A percentile compares a stretch with the other conserved stretches of the same genome.
Evolutionary conservation across 192 early-diverging fungal species (phyloP).

Genomic region (Podila epigama): DNA sequence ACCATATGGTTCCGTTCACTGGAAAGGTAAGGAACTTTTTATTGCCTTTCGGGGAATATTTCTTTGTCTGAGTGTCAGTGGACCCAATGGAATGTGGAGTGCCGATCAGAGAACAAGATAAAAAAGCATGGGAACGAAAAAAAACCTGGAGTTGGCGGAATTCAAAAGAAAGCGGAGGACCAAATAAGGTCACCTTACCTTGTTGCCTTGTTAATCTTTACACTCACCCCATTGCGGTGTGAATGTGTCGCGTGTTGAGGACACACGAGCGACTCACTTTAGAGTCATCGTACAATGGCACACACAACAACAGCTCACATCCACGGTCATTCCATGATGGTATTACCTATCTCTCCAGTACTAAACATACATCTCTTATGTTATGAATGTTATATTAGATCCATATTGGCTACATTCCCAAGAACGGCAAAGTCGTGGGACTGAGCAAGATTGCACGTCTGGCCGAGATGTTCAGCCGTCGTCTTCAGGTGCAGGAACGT

Average conservation of each 20-base stretch:
- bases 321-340: not conserved
- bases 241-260: too few relatives aligned
- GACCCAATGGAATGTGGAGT: too few relatives aligned
- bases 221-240: too few relatives aligned
- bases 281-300: too few relatives aligned
- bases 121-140: too few relatives aligned
- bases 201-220: not conserved
- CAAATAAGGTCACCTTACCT: not conserved
- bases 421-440: slow-evolving; percentile 90
- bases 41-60: too few relatives aligned
- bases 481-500: slow-evolving; percentile 97
- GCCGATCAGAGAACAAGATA: not conserved
- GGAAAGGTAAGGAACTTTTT: slow-evolving; percentile 76
- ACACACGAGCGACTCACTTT: too few relatives aligned
- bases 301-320: too few relatives aligned
- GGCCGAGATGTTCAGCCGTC: slow-evolving; percentile 96
- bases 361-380: not conserved
- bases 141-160: not conserved
- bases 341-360: too few relatives aligned
- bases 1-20: slow-evolving; percentile 97
- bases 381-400: slow-evolving; percentile 55
- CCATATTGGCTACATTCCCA: slow-evolving; percentile 95
- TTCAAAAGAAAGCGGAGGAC: not conserved
- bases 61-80: too few relatives aligned
- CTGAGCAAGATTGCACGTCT: slow-evolving; percentile 97